Conservation (phyloP, 1,284 basidiomycete species). For the Ganoderma boninense region DNA sequence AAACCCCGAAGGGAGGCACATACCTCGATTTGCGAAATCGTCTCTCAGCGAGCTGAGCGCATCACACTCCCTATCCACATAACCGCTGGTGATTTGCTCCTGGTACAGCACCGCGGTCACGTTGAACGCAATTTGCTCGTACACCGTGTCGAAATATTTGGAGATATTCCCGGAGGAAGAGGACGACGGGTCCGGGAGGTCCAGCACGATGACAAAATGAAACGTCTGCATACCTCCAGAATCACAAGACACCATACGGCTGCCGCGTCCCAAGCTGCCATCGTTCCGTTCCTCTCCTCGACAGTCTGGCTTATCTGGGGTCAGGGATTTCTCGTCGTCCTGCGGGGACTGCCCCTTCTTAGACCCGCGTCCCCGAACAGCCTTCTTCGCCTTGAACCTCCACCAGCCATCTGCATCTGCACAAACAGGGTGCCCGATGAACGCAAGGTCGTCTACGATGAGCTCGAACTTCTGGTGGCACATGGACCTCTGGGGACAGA, state of each 20-base stretch:
- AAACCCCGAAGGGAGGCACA: slow-evolving; percentile 14
- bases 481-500: slow-evolving; percentile 82
- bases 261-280: slow-evolving; percentile 2
- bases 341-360: slow-evolving; percentile 48
- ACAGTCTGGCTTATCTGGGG: slow-evolving; percentile 33
- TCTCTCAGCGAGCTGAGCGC: slow-evolving; percentile 75
- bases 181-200: slow-evolving; percentile 89
- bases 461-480: slow-evolving; percentile 97
- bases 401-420: slow-evolving; percentile 78
- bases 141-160: slow-evolving; percentile 85
- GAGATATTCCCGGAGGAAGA: slow-evolving; percentile 78
- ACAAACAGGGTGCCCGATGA: slow-evolving; percentile 94
- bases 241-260: slow-evolving; percentile 24
- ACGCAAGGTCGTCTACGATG: slow-evolving; percentile 91
- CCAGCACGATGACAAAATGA: slow-evolving; percentile 89
- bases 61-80: slow-evolving; percentile 83
- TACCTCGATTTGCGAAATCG: slow-evolving; percentile 68
- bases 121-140: slow-evolving; percentile 88
- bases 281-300: slow-evolving; percentile 12
- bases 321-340: slow-evolving; percentile 32
- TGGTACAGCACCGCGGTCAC: slow-evolving; percentile 89
- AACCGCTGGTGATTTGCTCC: slow-evolving; percentile 85
- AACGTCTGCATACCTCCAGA: slow-evolving; percentile 78
- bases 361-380: slow-evolving; percentile 62
- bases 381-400: slow-evolving; percentile 63